Evolutionary conservation across 139 green algal genomes (phyloP).

Genomic region (Ulvella scutata): DNA sequence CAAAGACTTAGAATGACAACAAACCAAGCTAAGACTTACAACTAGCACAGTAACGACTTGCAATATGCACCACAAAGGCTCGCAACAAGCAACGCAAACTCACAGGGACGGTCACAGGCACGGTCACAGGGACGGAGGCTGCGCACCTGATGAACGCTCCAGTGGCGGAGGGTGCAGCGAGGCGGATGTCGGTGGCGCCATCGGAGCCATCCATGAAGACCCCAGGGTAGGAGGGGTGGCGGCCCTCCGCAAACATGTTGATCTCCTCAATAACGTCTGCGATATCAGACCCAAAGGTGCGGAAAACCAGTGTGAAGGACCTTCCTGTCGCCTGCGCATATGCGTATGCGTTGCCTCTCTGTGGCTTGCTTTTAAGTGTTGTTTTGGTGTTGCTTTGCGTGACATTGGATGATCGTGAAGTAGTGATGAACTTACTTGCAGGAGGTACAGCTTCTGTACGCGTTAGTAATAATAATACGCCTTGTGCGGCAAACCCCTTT

Average conservation of each 20-base stretch:
- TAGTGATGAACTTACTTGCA: too few species aligned
- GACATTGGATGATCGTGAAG: too few species aligned
- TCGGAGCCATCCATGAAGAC: slow-evolving; percentile 18
- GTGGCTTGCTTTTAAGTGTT: too few species aligned
- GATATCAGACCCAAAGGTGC: slow-evolving; percentile 22
- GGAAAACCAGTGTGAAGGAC: slow-evolving; percentile 21
- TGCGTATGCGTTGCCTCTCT: too few species aligned
- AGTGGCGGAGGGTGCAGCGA: not conserved
- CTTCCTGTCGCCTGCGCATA: not conserved
- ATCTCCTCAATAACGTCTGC: slow-evolving; percentile 22
- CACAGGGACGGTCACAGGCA: not conserved
- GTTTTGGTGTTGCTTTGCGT: too few species aligned
- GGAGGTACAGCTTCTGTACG: too few species aligned
- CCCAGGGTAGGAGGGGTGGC: slow-evolving; percentile 18
- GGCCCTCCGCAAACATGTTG: slow-evolving; percentile 16
- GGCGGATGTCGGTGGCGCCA: slow-evolving; percentile 15
- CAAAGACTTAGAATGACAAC: too few species aligned
- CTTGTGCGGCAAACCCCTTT: too few species aligned
- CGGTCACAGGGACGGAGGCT: not conserved
- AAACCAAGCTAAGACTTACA: too few species aligned
- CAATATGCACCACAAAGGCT: too few species aligned
- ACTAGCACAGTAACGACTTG: too few species aligned
- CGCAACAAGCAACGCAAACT: not conserved
- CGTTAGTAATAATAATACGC: too few species aligned
- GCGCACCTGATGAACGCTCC: slow-evolving; percentile 5